Conservation (phyloP, 352 stramenopile genomes). For the Thalassiosira delicatula region DNA sequence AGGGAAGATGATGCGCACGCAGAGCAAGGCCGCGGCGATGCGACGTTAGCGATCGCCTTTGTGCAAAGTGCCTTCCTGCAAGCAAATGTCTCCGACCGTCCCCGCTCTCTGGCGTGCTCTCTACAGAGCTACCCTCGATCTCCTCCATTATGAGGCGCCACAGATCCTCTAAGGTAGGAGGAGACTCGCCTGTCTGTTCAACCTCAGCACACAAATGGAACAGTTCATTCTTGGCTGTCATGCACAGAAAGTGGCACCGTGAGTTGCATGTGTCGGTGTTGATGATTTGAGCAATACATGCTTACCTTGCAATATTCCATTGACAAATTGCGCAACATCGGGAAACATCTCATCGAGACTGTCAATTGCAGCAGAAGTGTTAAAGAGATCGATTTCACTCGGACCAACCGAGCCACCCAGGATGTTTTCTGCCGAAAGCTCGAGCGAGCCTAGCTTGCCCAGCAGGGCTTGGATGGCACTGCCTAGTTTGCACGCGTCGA, state of each 20-base stretch:
- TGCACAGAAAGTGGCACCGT: neutral
- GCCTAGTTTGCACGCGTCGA: constrained; percentile 33
- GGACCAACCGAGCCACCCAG: constrained; percentile 1
- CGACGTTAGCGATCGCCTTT: too few relatives aligned
- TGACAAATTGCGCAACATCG: constrained; percentile 24
- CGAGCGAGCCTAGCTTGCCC: constrained; percentile 36
- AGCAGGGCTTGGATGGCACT: constrained; percentile 30
- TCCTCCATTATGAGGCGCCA: too few relatives aligned
- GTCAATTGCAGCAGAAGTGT: neutral
- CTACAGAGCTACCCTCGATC: neutral
- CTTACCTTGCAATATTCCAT: constrained; percentile 41
- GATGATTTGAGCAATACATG: too few relatives aligned
- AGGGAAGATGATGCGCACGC: constrained; percentile 33
- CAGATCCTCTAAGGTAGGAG: constrained; percentile 40
- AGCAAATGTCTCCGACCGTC: too few relatives aligned
- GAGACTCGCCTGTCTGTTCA: neutral
- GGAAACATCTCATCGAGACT: constrained; percentile 39
- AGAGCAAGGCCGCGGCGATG: neutral
- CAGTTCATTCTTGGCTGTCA: constrained; percentile 38
- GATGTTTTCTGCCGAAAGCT: constrained; percentile 33
- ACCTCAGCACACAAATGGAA: constrained; percentile 43
- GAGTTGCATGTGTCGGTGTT: too few relatives aligned
- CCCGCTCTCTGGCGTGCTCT: neutral
- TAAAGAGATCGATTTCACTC: neutral
- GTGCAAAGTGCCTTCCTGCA: too few relatives aligned